Evolutionary conservation across 2,329 filamentous ascomycete genomes (phyloP).

Genomic region (Diaporthe longicolla): DNA sequence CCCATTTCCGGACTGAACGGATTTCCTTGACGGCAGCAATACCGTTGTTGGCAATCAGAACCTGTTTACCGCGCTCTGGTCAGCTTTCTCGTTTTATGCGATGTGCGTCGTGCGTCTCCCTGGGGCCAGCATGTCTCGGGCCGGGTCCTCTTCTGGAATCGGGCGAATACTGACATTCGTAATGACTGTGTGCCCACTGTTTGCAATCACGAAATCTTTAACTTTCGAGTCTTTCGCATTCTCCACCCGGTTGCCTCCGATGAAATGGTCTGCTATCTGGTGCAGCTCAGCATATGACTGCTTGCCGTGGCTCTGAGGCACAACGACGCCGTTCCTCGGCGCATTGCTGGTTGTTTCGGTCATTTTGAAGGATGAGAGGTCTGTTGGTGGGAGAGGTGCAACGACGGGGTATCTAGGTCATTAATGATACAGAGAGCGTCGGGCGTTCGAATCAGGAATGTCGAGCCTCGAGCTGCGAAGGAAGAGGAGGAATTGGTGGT

Average conservation of each 20-base stretch:
- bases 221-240: constrained; percentile 87
- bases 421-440: constrained; percentile 45
- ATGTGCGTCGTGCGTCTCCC: neutral
- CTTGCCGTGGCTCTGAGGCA: constrained; percentile 69
- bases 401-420: constrained; percentile 45
- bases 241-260: constrained; percentile 90
- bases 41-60: constrained; percentile 99
- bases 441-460: constrained; percentile 11
- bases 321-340: constrained; percentile 60
- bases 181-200: constrained; percentile 97
- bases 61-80: constrained; percentile 64
- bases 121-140: neutral
- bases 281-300: constrained; percentile 84
- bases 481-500: neutral
- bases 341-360: constrained; percentile 59
- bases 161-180: constrained; percentile 80
- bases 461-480: constrained; percentile 27
- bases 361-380: constrained; percentile 56
- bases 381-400: constrained; percentile 28
- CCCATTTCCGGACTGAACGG: constrained; percentile 99
- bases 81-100: neutral
- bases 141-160: neutral
- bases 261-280: constrained; percentile 92
- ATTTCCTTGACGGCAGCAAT: constrained; percentile 99
- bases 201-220: constrained; percentile 92